Evolutionary conservation across 2,329 filamentous ascomycete genomes (phyloP), one percentile per base, ranked within the genome.

Genomic region (Anisogramma anomala): DNA sequence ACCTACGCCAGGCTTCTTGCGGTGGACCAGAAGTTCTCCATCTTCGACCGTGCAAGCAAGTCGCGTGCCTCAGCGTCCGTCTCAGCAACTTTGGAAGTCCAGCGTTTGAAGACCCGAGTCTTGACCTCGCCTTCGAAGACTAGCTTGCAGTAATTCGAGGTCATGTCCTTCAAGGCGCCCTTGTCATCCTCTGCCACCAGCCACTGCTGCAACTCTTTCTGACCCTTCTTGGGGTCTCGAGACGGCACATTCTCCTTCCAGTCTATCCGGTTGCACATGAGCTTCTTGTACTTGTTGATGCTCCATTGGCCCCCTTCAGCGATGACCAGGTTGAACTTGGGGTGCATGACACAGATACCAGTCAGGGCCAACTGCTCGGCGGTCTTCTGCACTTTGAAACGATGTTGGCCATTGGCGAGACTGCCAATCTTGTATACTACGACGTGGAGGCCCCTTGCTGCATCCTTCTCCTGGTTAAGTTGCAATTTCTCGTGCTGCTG

Each of bases 21-120:
- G 52, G 91, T 64, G 8, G 82, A 82, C 91, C 91, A 98, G 55
- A 98, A 89, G 53, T 82, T 94, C 53, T 96, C 89, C 73, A 96
- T 84, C 68, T 94, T 95, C 5, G 79, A 77, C 51, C 86, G 74
- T 10, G 77, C 66, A 48, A 98, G 62, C 17, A 80, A 71, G 52
- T 94, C 86, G 57, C 84, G 82, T 4, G 89, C 91, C 56, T 93
- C 84, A 9, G 79, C 74, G 58, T 98, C 91, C 2, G 84, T 89
- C 63, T 96, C 91, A 60, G 87, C 94, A n/a, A 91, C 78, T 57
- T 85, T 82, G 48, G 80, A 87, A 3, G 82, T 73, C 84, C 89
- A 96, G 56, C 86, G 88, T 50, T 83, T 79, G 58, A 96, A 98
- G 0, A 71, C 76, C 36, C 84, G 73, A 23, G 73, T 67, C 59